These are phyloP conservation scores for Kodamaea laetipori DNA, from an alignment of 805 yeast species.

Conservation along the genomic window DNA sequence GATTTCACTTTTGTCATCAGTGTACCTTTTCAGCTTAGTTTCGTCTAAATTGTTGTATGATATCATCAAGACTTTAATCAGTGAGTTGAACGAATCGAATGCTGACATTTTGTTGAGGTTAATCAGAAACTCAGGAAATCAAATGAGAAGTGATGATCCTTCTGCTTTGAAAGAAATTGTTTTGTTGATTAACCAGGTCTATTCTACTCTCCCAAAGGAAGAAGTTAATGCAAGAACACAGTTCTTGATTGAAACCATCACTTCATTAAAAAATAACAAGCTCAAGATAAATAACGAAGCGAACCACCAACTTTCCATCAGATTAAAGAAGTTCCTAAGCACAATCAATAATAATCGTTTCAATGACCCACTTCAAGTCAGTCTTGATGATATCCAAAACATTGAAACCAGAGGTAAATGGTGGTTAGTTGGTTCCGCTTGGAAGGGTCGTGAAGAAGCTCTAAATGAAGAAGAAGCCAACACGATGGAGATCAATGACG, in stretches of 20 bases:
- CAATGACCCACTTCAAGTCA: slow-evolving; percentile 80
- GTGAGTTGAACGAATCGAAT: slow-evolving; percentile 63
- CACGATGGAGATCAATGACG: slow-evolving; percentile 53
- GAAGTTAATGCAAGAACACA: slow-evolving; percentile 63
- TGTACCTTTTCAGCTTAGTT: slow-evolving; percentile 76
- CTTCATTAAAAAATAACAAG: slow-evolving; percentile 85
- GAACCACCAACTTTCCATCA: slow-evolving; percentile 51
- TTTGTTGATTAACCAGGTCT: slow-evolving; percentile 51
- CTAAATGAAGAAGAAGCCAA: slow-evolving; percentile 24
- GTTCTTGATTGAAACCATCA: slow-evolving; percentile 81
- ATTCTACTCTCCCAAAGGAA: slow-evolving; percentile 38
- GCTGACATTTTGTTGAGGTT: slow-evolving; percentile 78
- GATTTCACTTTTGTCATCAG: slow-evolving; percentile 70
- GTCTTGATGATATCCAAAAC: slow-evolving; percentile 76
- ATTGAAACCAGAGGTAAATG: slow-evolving; percentile 87
- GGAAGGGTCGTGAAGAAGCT: slow-evolving; percentile 68
- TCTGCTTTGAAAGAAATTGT: slow-evolving; percentile 79
- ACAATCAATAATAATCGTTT: slow-evolving; percentile 46
- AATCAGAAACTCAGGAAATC: slow-evolving; percentile 75
- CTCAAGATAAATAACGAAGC: slow-evolving; percentile 56
- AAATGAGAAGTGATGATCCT: slow-evolving; percentile 90
- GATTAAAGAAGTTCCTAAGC: slow-evolving; percentile 67
- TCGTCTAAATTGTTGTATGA: slow-evolving; percentile 79
- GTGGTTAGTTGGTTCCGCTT: slow-evolving; percentile 99
- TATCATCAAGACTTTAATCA: slow-evolving; percentile 56